Evolutionary conservation across 177 flowering plant genomes (phyloP).

Genomic region (Telopea speciosissima): DNA sequence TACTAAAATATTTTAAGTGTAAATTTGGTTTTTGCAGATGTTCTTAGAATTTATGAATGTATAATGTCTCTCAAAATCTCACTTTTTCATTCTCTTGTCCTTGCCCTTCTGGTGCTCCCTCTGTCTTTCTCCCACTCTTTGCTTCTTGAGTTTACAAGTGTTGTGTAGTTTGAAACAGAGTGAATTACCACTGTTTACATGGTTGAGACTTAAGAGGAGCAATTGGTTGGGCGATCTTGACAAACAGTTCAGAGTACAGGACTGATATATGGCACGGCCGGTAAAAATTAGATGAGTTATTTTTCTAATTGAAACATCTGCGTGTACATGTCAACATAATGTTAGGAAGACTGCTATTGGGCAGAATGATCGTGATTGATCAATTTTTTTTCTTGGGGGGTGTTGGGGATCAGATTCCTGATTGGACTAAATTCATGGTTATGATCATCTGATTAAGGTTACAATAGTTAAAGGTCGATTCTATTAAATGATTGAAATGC

Average conservation of each 20-base stretch:
- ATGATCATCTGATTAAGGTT: too few species aligned
- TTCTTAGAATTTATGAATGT: neutral
- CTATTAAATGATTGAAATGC: too few species aligned
- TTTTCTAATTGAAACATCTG: too few species aligned
- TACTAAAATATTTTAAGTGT: neutral
- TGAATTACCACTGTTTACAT: neutral
- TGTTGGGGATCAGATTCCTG: too few species aligned
- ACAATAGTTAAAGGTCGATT: too few species aligned
- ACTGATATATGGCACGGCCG: constrained; percentile 8
- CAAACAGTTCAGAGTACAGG: too few species aligned
- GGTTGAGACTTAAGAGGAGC: constrained; percentile 10
- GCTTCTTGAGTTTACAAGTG: neutral
- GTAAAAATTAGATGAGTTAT: too few species aligned
- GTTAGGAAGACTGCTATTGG: too few species aligned
- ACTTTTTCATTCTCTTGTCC: neutral
- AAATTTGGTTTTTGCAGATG: neutral
- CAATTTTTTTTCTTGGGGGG: too few species aligned
- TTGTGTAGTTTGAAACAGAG: neutral
- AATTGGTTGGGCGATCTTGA: too few species aligned
- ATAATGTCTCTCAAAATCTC: neutral
- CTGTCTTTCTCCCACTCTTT: neutral
- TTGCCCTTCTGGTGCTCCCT: neutral
- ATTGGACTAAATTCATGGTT: too few species aligned
- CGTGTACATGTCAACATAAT: too few species aligned
- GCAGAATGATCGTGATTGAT: constrained; percentile 12